Percentiles rank a stretch among this genome's conserved stretches.
phyloP scores from a whole-genome alignment of 2,329 filamentous ascomycete genomes.

The Alternaria arbusti region DNA sequence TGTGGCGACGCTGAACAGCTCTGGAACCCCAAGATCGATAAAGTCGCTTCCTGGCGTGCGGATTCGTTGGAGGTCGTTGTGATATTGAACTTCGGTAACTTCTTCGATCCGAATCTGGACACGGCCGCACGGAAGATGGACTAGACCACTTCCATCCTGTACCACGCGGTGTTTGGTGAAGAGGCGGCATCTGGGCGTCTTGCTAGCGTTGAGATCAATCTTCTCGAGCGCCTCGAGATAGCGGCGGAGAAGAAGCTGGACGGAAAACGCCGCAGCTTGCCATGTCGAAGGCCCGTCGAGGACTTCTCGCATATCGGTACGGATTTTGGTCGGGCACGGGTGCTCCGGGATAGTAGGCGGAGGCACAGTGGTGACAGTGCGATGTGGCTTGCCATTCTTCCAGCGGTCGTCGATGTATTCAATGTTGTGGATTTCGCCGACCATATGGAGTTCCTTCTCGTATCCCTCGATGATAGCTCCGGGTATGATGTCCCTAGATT shows the following conservation, averaged over 20 bases:
- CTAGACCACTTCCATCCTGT: conserved; percentile 19
- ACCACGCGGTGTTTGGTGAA: conserved; percentile 24
- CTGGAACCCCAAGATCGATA: conserved; percentile 8
- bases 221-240: conserved; percentile 22
- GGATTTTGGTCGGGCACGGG: conserved; percentile 16
- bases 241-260: conserved; percentile 21
- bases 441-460: conserved; percentile 16
- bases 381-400: conserved; percentile 21
- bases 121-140: conserved; percentile 13
- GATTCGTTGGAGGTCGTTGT: conserved; percentile 17
- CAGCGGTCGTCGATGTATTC: conserved; percentile 26
- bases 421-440: conserved; percentile 17
- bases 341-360: conserved; percentile 8
- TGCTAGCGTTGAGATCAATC: conserved; percentile 17
- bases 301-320: conserved; percentile 19
- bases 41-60: conserved; percentile 20
- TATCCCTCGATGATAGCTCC: conserved; percentile 23
- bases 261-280: conserved; percentile 18
- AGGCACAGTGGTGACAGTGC: conserved; percentile 18
- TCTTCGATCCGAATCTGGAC: conserved; percentile 25
- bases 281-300: conserved; percentile 25
- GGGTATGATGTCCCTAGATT: conserved; percentile 16
- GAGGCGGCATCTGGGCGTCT: conserved; percentile 14
- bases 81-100: conserved; percentile 17
- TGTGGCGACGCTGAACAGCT: conserved; percentile 11